phyloP scores from a whole-genome alignment of 805 yeast genomes.

The Candida oleophila region DNA sequence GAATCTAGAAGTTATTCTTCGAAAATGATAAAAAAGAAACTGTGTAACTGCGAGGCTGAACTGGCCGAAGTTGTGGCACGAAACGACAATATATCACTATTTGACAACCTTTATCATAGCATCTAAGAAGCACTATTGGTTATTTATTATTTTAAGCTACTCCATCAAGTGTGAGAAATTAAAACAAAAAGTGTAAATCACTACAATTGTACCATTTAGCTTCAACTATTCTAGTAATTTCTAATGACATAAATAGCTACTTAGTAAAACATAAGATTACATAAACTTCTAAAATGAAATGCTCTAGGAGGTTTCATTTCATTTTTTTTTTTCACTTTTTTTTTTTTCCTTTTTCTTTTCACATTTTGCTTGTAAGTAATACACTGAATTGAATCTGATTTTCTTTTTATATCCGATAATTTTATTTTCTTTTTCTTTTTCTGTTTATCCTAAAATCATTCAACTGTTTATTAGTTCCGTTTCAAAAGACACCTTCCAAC shows the following conservation, averaged over 20 bases:
- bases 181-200: too few relatives aligned
- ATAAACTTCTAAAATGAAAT: background rate
- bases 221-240: too few relatives aligned
- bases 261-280: slow-evolving; percentile 1
- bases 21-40: too few relatives aligned
- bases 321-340: background rate
- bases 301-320: background rate
- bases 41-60: too few relatives aligned
- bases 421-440: background rate
- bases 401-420: background rate
- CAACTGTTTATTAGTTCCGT: background rate
- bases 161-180: too few relatives aligned
- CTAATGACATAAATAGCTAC: slow-evolving; percentile 2
- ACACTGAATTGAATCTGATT: background rate
- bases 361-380: background rate
- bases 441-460: background rate
- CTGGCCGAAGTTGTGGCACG: too few relatives aligned
- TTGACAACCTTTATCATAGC: too few relatives aligned
- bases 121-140: too few relatives aligned
- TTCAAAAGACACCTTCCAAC: background rate
- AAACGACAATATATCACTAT: too few relatives aligned
- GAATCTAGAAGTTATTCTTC: too few relatives aligned
- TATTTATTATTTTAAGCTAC: too few relatives aligned
- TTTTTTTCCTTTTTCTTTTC: background rate
- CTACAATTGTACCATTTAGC: too few relatives aligned